Evolutionary conservation across 768 basidiomycete genomes (phyloP), one percentile per base, ranked within the genome.

Genomic region (Calocybe cyanea): DNA sequence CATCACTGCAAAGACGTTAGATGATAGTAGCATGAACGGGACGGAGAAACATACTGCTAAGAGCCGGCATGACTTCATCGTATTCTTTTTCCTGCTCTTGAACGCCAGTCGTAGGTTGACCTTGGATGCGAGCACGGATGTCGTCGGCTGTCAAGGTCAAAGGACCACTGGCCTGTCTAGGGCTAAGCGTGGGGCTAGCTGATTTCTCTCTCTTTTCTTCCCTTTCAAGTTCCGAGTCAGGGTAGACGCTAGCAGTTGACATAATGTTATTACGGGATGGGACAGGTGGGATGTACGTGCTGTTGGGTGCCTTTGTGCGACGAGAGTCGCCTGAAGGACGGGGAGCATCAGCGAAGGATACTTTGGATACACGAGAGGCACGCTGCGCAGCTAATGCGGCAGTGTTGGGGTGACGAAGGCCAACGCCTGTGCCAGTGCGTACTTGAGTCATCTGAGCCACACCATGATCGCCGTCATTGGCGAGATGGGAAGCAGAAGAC

Each of bases 31-130:
- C n/a, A 24, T 9, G 11, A 3, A 7, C 14, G 15, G 41, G 15
- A 41, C 8, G 24, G 41, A 2, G 2, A 11, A 28, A 72, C 85
- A 56, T 60, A 87, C 85, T 66, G 44, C 71, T 73, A 38, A 89
- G 66, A 13, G 87, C 87, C 2, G 86, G 84, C 68, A 83, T 72
- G 13, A 87, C 70, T 21, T 81, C 83, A 23, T 81, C 83, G 40
- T 63, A 58, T 33, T 56, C 63, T n/a, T 49, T 58, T 30, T 48
- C 61, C 59, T 6, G 11, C 58, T 63, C 14, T 62, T 55, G n/a
- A n/a, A n/a, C n/a, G n/a, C 28, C 34, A 19, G n/a, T 24, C 43
- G 25, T 28, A 6, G 25, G 2, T 0, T 43, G 21, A 0, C 66
- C 69, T 25, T 66, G 63, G 50, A 85, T 72, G 36, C 74, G 67